These are phyloP conservation scores for Pseudogymnoascus sp. DNA, from an alignment of 2,329 filamentous ascomycete genomes.

Conservation along the genomic window DNA sequence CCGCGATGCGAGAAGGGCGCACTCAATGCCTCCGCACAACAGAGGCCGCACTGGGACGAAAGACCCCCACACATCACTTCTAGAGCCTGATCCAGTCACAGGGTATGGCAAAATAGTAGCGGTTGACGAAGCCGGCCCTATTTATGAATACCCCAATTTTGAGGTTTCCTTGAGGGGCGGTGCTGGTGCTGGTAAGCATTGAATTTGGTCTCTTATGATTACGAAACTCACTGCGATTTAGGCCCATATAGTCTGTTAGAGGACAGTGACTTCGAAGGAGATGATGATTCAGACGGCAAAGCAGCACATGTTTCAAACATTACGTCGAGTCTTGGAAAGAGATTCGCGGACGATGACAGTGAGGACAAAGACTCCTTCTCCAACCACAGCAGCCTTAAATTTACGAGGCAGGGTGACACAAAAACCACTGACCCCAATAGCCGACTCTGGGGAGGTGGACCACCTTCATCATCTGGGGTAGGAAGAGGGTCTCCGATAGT, in stretches of 20 bases:
- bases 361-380: not conserved
- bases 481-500: not conserved
- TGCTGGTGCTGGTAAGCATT: not conserved
- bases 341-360: not conserved
- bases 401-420: not conserved
- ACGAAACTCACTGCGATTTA: not conserved
- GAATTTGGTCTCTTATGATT: not conserved
- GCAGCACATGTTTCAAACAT: not conserved
- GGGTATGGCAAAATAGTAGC: not conserved
- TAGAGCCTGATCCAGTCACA: not conserved
- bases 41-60: not conserved
- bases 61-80: not conserved
- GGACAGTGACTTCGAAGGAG: not conserved
- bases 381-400: not conserved
- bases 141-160: not conserved
- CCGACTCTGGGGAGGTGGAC: not conserved
- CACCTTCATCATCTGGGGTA: not conserved
- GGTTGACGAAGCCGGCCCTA: not conserved
- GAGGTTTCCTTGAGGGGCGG: not conserved
- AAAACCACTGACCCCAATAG: not conserved
- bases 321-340: not conserved
- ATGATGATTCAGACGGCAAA: not conserved
- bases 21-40: not conserved
- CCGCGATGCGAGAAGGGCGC: not conserved
- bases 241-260: not conserved